A percentile compares a stretch with the other conserved stretches of the same genome.
Conservation (phyloP, 192 early-diverging fungal species). For the Umbelopsis sp. region DNA sequence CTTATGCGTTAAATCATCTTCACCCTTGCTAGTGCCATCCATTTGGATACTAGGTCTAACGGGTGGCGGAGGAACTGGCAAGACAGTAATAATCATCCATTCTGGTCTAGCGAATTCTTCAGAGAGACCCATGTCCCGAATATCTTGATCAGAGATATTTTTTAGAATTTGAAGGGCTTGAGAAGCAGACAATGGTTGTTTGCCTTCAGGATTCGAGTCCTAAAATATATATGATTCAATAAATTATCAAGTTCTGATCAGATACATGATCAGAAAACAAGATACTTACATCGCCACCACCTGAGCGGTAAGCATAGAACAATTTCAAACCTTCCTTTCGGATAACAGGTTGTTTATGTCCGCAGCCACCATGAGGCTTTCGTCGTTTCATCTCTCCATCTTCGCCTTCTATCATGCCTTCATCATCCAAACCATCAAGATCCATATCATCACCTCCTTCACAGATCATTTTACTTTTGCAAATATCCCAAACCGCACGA, state of each 20-base stretch:
- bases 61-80: conserved; percentile 95
- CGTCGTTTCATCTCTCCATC: conserved; percentile 48
- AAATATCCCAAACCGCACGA: conserved; percentile 85
- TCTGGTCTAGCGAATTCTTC: conserved; percentile 93
- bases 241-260: background rate
- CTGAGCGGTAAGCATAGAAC: conserved; percentile 46
- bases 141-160: conserved; percentile 86
- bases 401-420: conserved; percentile 41
- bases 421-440: conserved; percentile 53
- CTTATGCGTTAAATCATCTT: conserved; percentile 98
- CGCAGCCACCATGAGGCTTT: conserved; percentile 86
- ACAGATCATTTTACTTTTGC: conserved; percentile 83
- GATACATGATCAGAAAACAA: background rate
- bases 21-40: conserved; percentile 83
- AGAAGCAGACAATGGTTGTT: conserved; percentile 67
- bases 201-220: conserved; percentile 59
- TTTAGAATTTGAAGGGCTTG: conserved; percentile 83
- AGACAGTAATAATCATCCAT: conserved; percentile 95
- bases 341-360: conserved; percentile 78
- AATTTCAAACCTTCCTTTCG: conserved; percentile 80
- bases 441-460: conserved; percentile 71
- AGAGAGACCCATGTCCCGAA: conserved; percentile 82
- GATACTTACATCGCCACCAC: conserved; percentile 26
- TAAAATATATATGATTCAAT: conserved; percentile 16
- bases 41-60: conserved; percentile 96